A percentile compares a stretch with the other conserved stretches of the same genome.
These are phyloP conservation scores for Pseudoperonospora humuli DNA, from an alignment of 352 stramenopile genomes.

Conservation along the genomic window DNA sequence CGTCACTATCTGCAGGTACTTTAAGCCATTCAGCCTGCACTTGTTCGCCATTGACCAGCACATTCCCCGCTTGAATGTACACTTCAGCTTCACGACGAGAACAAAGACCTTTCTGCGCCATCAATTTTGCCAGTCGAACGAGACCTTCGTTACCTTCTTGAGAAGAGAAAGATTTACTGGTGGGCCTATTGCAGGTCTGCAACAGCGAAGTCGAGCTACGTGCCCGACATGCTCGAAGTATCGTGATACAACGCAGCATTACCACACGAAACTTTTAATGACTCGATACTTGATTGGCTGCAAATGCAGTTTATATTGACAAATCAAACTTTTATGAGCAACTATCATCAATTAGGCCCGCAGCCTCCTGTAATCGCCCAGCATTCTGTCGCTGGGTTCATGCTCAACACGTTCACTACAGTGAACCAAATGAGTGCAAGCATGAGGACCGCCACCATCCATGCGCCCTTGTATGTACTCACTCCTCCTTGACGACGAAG, in stretches of 20 bases:
- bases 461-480: constrained; percentile 29
- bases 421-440: constrained; percentile 36
- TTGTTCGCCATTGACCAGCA: constrained; percentile 65
- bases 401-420: constrained; percentile 45
- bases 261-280: constrained; percentile 5
- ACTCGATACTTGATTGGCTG: constrained; percentile 8
- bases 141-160: constrained; percentile 17
- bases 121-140: constrained; percentile 72
- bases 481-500: constrained; percentile 30
- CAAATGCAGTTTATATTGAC: constrained; percentile 6
- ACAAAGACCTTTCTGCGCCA: constrained; percentile 68
- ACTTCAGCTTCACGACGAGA: constrained; percentile 72
- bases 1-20: constrained; percentile 45
- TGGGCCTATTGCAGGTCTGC: neutral
- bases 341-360: constrained; percentile 4
- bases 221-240: constrained; percentile 11
- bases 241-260: constrained; percentile 19
- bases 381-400: constrained; percentile 52
- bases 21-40: constrained; percentile 67
- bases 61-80: constrained; percentile 69
- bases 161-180: constrained; percentile 1
- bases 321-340: constrained; percentile 1
- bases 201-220: constrained; percentile 16
- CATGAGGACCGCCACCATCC: constrained; percentile 32
- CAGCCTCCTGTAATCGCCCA: constrained; percentile 58